Conservation (phyloP, 1,284 basidiomycete genomes). For the Spongiforma sp. region DNA sequence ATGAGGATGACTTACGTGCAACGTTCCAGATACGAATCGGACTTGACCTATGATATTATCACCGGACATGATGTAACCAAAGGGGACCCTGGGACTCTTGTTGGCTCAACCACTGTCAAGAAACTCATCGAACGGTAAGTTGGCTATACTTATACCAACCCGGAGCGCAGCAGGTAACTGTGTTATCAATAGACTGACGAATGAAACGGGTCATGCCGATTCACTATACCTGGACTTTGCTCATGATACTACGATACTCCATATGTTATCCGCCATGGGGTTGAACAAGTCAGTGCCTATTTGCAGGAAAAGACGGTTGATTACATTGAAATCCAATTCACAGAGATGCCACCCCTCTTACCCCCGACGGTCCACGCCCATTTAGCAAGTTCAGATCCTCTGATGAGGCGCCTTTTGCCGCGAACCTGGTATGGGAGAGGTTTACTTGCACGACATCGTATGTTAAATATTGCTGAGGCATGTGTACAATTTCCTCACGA, state of each 20-base stretch:
- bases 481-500: not conserved
- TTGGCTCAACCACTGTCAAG: conserved; percentile 49
- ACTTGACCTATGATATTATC: conserved; percentile 46
- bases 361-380: conserved; percentile 30
- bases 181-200: conserved; percentile 40
- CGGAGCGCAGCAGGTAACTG: not conserved
- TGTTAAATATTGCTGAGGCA: conserved; percentile 2
- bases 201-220: conserved; percentile 38
- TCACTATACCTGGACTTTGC: conserved; percentile 49
- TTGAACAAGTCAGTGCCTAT: conserved; percentile 41
- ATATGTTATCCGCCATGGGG: conserved; percentile 48
- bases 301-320: not conserved
- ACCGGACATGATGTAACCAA: conserved; percentile 47
- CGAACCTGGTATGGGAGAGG: conserved; percentile 53
- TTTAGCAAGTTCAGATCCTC: conserved; percentile 47
- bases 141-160: too few species aligned
- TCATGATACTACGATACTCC: conserved; percentile 53
- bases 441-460: conserved; percentile 46
- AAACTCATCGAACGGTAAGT: conserved; percentile 32
- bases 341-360: conserved; percentile 42
- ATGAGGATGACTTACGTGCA: not conserved
- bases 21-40: conserved; percentile 42
- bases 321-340: not conserved
- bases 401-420: conserved; percentile 49
- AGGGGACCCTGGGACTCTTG: conserved; percentile 42